These are phyloP conservation scores for Pichia nanzhaoensis DNA, from an alignment of 805 yeast genomes.

Conservation along the genomic window DNA sequence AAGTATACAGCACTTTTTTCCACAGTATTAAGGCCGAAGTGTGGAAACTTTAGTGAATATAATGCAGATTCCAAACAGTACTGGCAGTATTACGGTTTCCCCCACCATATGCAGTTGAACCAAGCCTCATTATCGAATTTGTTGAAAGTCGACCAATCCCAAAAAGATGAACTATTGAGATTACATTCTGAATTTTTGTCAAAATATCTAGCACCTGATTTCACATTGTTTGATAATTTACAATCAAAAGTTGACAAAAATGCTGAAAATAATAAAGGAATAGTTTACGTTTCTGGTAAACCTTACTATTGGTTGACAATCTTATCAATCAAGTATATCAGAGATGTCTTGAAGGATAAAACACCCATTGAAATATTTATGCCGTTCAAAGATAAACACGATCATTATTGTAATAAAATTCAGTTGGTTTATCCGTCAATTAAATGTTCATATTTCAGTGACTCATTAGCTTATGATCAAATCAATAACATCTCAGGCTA, in stretches of 20 bases:
- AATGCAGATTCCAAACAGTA: conserved; percentile 16
- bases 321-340: conserved; percentile 27
- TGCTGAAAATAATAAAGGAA: conserved; percentile 17
- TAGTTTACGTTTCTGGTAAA: conserved; percentile 29
- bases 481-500: conserved; percentile 20
- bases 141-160: conserved; percentile 19
- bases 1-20: conserved; percentile 6
- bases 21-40: conserved; percentile 16
- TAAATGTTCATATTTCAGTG: conserved; percentile 38
- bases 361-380: conserved; percentile 45
- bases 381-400: conserved; percentile 37
- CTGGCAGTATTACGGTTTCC: conserved; percentile 30
- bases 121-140: conserved; percentile 18
- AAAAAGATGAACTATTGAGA: conserved; percentile 20
- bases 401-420: conserved; percentile 37
- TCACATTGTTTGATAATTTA: conserved; percentile 11
- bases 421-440: conserved; percentile 32
- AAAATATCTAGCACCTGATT: conserved; percentile 14
- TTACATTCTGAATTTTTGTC: conserved; percentile 19
- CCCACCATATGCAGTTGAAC: conserved; percentile 18
- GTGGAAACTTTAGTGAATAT: conserved; percentile 24
- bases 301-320: conserved; percentile 27
- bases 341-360: conserved; percentile 22
- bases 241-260: conserved; percentile 11
- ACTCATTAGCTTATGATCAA: conserved; percentile 23